Conservation (phyloP, 805 yeast genomes). For the Ogataea wickerhamii region DNA sequence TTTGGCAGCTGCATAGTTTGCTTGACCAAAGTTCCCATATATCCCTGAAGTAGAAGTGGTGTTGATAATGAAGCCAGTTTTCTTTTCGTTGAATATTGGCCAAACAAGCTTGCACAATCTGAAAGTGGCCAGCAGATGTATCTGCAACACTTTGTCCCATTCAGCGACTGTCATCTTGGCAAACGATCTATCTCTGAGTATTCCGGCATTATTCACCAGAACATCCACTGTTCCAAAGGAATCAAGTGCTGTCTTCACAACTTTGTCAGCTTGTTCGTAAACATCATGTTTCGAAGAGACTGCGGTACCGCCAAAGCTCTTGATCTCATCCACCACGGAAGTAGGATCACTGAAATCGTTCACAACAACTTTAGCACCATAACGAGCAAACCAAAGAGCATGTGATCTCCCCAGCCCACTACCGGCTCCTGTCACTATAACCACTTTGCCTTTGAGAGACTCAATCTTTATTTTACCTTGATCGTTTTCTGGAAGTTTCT, state of each 20-base stretch:
- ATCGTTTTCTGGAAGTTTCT: conserved; percentile 49
- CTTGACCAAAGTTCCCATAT: conserved; percentile 96
- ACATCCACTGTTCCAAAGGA: conserved; percentile 82
- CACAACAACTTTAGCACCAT: conserved; percentile 93
- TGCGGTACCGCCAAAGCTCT: conserved; percentile 63
- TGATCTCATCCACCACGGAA: conserved; percentile 71
- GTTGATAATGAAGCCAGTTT: conserved; percentile 78
- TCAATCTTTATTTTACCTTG: conserved; percentile 51
- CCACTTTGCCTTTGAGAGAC: conserved; percentile 78
- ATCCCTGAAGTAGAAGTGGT: conserved; percentile 95
- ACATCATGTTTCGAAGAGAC: conserved; percentile 83
- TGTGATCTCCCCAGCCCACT: conserved; percentile 91
- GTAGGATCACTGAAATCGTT: conserved; percentile 82
- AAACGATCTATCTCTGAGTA: conserved; percentile 84
- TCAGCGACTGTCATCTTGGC: conserved; percentile 77
- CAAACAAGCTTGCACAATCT: conserved; percentile 84
- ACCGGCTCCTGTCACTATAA: conserved; percentile 92
- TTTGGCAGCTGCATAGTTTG: conserved; percentile 93
- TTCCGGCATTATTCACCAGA: conserved; percentile 91
- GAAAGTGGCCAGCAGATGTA: conserved; percentile 80
- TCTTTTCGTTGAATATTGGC: conserved; percentile 81
- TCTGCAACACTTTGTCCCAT: conserved; percentile 77
- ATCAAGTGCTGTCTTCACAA: conserved; percentile 72
- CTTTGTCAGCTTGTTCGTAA: conserved; percentile 65
- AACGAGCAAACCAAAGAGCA: conserved; percentile 78